phyloP scores from a whole-genome alignment of 2,329 filamentous ascomycete species.

The Neonectria ditissima region DNA sequence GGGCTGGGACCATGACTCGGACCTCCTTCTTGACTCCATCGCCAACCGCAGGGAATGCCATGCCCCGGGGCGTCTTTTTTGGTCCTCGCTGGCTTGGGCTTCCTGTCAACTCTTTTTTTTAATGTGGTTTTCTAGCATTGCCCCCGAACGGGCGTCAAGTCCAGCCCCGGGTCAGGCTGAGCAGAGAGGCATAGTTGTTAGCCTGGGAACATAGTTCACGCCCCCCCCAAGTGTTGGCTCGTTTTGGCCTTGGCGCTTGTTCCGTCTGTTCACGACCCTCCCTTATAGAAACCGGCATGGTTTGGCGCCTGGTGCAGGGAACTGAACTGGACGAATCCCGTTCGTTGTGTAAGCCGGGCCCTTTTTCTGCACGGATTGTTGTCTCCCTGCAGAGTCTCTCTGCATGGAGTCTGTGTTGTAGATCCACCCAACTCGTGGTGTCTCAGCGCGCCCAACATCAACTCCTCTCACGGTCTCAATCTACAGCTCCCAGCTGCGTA shows the following conservation, averaged over 20 bases:
- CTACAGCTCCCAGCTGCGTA: neutral
- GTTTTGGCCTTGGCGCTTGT: neutral
- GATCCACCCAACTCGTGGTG: slow-evolving; percentile 37
- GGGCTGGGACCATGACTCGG: neutral
- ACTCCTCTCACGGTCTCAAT: neutral
- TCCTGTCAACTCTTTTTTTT: neutral
- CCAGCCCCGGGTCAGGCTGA: slow-evolving; percentile 3
- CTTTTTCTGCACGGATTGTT: neutral
- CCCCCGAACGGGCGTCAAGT: slow-evolving; percentile 3
- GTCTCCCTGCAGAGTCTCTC: neutral
- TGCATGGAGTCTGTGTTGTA: neutral
- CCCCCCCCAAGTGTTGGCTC: neutral
- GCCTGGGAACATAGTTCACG: neutral
- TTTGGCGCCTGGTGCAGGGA: neutral
- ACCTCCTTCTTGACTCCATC: slow-evolving; percentile 3
- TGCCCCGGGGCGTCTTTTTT: neutral
- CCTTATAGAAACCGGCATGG: too few relatives aligned
- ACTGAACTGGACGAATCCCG: neutral
- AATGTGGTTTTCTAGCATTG: neutral
- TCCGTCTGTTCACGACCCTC: too few relatives aligned
- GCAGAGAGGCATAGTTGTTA: neutral
- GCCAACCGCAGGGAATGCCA: slow-evolving; percentile 1
- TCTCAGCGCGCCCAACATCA: slow-evolving; percentile 27
- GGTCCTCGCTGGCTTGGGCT: neutral
- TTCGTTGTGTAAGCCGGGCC: neutral